Evolutionary conservation across 306 rosid genomes (phyloP).

Genomic region (Acacia confusa): DNA sequence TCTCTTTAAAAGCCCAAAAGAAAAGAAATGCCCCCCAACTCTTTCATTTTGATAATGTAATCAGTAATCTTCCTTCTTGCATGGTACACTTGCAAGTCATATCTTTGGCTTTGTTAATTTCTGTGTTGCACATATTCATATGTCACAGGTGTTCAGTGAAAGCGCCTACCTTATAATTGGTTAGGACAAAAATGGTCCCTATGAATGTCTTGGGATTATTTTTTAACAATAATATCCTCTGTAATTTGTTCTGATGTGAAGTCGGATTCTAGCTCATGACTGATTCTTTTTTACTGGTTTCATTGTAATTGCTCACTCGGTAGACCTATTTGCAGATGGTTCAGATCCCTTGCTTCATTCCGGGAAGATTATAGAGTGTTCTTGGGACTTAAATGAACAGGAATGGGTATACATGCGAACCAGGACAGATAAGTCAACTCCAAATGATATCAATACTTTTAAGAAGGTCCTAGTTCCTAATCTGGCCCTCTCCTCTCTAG

Average conservation of each 20-base stretch:
- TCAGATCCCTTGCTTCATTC: constrained; percentile 65
- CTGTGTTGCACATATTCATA: neutral
- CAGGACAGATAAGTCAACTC: constrained; percentile 83
- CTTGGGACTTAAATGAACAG: constrained; percentile 60
- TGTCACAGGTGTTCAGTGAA: constrained; percentile 1
- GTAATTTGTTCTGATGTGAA: neutral
- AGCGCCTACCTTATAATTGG: constrained; percentile 10
- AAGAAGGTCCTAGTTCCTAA: constrained; percentile 62
- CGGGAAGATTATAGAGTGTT: constrained; percentile 88
- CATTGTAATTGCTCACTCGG: constrained; percentile 28
- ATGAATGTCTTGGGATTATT: constrained; percentile 2
- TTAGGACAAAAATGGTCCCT: neutral
- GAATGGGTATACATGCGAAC: constrained; percentile 76
- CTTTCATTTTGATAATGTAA: constrained; percentile 5
- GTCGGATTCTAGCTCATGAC: constrained; percentile 3
- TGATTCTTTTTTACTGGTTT: constrained; percentile 7
- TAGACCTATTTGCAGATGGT: constrained; percentile 59
- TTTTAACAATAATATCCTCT: neutral
- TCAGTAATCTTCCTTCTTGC: neutral
- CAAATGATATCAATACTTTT: constrained; percentile 87
- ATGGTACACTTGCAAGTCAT: neutral
- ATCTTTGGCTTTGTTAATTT: constrained; percentile 1
- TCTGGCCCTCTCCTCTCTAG: constrained; percentile 3
- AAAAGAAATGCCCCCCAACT: neutral
- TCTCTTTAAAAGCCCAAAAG: neutral